A percentile compares a stretch with the other conserved stretches of the same genome.
These are phyloP conservation scores for Malassezia sympodialis DNA, from an alignment of 1,284 basidiomycete species.

Conservation along the genomic window DNA sequence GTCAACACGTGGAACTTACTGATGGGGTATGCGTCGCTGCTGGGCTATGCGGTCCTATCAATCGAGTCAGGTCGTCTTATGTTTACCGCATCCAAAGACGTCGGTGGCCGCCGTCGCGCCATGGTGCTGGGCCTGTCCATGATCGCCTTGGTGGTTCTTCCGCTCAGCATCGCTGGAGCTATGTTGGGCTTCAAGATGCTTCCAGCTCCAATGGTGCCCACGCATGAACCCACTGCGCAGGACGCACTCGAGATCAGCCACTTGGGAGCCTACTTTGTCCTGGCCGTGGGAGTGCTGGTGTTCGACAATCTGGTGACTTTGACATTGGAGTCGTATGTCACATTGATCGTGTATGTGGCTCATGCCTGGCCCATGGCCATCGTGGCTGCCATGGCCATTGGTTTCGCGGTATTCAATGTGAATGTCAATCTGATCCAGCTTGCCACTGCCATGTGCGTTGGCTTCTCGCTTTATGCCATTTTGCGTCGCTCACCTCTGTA, in stretches of 20 bases:
- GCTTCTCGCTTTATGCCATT: conserved; percentile 31
- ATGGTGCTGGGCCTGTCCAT: conserved; percentile 34
- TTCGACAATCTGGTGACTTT: conserved; percentile 38
- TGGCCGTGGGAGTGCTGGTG: conserved; percentile 31
- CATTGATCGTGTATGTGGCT: conserved; percentile 24
- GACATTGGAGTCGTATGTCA: conserved; percentile 38
- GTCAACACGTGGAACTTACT: conserved; percentile 15
- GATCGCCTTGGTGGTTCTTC: conserved; percentile 27
- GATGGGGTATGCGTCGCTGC: conserved; percentile 27
- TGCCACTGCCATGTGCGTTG: conserved; percentile 25
- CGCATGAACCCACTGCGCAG: conserved; percentile 3
- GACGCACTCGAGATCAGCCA: conserved; percentile 22
- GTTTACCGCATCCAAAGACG: conserved; percentile 23
- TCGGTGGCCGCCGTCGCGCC: conserved; percentile 36
- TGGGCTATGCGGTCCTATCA: conserved; percentile 34
- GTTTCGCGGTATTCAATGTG: conserved; percentile 34
- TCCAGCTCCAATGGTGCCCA: conserved; percentile 16
- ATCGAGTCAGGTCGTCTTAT: conserved; percentile 35
- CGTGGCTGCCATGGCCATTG: conserved; percentile 28
- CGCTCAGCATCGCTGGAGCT: conserved; percentile 21
- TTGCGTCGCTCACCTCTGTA: conserved; percentile 37
- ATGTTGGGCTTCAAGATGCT: conserved; percentile 26
- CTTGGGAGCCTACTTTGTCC: conserved; percentile 33
- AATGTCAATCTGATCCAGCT: conserved; percentile 22
- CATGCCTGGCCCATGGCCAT: conserved; percentile 44